Percentiles rank a stretch among this genome's conserved stretches.
Evolutionary conservation across 805 yeast genomes (phyloP).

Genomic region (Diddensiella transvaalensis): DNA sequence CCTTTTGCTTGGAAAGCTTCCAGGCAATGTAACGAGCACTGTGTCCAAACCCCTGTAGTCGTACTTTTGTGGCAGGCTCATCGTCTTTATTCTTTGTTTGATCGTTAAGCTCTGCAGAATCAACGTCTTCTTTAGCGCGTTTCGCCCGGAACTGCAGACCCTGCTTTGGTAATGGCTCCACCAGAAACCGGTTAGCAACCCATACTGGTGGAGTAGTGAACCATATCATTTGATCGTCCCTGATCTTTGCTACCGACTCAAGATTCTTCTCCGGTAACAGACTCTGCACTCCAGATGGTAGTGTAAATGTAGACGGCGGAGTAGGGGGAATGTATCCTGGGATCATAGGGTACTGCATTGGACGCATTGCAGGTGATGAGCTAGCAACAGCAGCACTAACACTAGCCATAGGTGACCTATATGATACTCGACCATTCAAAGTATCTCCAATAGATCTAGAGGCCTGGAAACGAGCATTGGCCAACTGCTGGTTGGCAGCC

Average conservation of each 20-base stretch:
- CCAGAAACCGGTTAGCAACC: constrained; percentile 20
- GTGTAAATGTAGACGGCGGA: constrained; percentile 34
- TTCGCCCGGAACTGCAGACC: constrained; percentile 22
- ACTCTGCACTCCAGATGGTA: constrained; percentile 29
- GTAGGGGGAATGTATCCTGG: constrained; percentile 29
- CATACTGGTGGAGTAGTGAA: constrained; percentile 28
- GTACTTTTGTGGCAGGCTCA: constrained; percentile 29
- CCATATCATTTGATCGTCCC: constrained; percentile 26
- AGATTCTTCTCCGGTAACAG: constrained; percentile 21
- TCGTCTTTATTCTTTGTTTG: constrained; percentile 21
- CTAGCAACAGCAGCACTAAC: constrained; percentile 1
- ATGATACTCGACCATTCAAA: neutral
- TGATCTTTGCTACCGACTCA: constrained; percentile 20
- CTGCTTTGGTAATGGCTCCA: constrained; percentile 24
- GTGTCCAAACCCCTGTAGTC: constrained; percentile 53
- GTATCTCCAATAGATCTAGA: neutral
- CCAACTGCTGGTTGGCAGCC: neutral
- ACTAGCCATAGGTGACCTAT: neutral
- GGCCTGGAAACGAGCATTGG: neutral
- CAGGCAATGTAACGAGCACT: constrained; percentile 70
- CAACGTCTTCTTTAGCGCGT: constrained; percentile 13
- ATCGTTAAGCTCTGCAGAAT: constrained; percentile 3
- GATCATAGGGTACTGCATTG: constrained; percentile 11
- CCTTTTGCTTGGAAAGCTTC: constrained; percentile 32
- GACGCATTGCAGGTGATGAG: constrained; percentile 6